Evolutionary conservation across 768 basidiomycete genomes (phyloP).

Genomic region (Serendipita indica): DNA sequence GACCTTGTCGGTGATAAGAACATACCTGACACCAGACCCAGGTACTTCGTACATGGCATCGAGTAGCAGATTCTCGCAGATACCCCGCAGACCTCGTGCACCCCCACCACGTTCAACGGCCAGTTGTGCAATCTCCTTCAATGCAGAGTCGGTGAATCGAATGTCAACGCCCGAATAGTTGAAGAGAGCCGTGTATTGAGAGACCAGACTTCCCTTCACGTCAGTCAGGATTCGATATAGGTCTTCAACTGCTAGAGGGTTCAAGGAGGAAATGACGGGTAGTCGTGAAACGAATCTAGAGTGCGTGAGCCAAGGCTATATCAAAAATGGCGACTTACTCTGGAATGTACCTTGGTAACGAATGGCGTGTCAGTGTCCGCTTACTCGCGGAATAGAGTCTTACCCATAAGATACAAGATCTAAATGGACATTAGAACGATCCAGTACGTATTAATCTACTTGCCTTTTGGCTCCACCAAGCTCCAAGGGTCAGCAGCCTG

Average conservation of each 20-base stretch:
- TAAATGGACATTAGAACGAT: constrained; percentile 21
- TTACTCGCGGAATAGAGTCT: constrained; percentile 10
- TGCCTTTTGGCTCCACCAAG: constrained; percentile 55
- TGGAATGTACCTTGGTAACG: constrained; percentile 58
- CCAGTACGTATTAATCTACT: constrained; percentile 13
- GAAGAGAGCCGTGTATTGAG: constrained; percentile 78
- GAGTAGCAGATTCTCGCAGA: constrained; percentile 72
- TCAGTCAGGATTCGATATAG: constrained; percentile 83
- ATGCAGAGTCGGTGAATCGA: constrained; percentile 65
- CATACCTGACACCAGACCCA: constrained; percentile 62
- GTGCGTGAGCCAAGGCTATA: too few relatives aligned
- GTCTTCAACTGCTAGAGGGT: constrained; percentile 65
- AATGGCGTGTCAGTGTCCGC: not conserved
- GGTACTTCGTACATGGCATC: constrained; percentile 91
- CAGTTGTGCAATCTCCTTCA: constrained; percentile 66
- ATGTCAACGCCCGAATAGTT: constrained; percentile 74
- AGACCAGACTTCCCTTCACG: constrained; percentile 79
- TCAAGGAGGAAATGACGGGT: constrained; percentile 78
- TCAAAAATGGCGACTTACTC: constrained; percentile 40
- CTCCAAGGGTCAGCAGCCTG: constrained; percentile 40
- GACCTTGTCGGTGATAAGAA: constrained; percentile 62
- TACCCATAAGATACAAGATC: constrained; percentile 81
- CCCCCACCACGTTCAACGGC: constrained; percentile 77
- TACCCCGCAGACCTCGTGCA: constrained; percentile 75
- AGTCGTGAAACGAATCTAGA: constrained; percentile 65